Conservation (phyloP, 2,329 filamentous ascomycete genomes). For the Cercospora sesami region DNA sequence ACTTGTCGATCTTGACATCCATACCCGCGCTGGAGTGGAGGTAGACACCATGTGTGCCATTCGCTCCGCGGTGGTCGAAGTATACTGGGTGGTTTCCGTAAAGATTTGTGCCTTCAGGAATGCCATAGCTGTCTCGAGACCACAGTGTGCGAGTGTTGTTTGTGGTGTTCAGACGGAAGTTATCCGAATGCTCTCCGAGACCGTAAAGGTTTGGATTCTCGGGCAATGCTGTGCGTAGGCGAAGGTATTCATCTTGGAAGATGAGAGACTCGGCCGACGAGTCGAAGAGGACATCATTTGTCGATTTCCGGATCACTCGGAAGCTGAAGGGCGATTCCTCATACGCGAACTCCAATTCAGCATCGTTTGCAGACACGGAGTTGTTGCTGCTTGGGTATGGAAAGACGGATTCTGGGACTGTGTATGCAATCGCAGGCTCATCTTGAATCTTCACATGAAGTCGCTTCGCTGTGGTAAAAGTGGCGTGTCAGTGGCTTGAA, state of each 20-base stretch:
- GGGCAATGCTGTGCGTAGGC: slow-evolving; percentile 70
- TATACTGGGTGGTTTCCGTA: slow-evolving; percentile 75
- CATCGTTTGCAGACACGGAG: slow-evolving; percentile 25
- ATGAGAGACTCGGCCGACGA: slow-evolving; percentile 36
- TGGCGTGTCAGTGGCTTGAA: background rate
- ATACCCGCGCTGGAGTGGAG: slow-evolving; percentile 71
- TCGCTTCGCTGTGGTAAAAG: slow-evolving; percentile 47
- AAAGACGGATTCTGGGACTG: slow-evolving; percentile 70
- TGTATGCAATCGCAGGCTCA: slow-evolving; percentile 65
- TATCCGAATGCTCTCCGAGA: slow-evolving; percentile 72
- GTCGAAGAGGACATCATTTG: slow-evolving; percentile 36
- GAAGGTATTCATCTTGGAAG: slow-evolving; percentile 48
- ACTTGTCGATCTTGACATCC: slow-evolving; percentile 70
- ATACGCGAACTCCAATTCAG: slow-evolving; percentile 33
- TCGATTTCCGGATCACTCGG: slow-evolving; percentile 28
- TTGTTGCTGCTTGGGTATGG: slow-evolving; percentile 54
- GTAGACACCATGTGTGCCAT: slow-evolving; percentile 64
- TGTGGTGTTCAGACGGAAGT: slow-evolving; percentile 57
- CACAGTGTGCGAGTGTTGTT: slow-evolving; percentile 71
- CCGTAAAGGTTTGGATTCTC: slow-evolving; percentile 71
- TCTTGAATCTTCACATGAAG: slow-evolving; percentile 69
- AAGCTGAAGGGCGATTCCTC: slow-evolving; percentile 37
- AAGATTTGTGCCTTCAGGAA: slow-evolving; percentile 63
- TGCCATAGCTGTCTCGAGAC: slow-evolving; percentile 64
- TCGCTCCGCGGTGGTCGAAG: slow-evolving; percentile 63